Conservation (phyloP, 1,284 basidiomycete species). For the Boletus smithii region DNA sequence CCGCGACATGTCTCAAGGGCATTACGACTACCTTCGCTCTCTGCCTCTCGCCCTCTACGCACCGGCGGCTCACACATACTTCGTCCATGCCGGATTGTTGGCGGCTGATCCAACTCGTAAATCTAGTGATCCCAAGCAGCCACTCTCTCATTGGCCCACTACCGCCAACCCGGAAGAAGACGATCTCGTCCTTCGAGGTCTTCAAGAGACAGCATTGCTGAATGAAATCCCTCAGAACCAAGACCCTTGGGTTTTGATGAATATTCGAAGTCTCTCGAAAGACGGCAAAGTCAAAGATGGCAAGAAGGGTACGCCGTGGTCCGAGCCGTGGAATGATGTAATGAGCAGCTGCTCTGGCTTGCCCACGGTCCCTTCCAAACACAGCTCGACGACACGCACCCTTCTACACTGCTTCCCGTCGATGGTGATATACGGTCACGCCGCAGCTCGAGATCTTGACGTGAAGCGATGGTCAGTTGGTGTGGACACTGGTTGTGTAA, state of each 20-base stretch:
- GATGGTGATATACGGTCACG: slow-evolving; percentile 81
- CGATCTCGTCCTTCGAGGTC: slow-evolving; percentile 36
- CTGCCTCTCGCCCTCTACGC: slow-evolving; percentile 75
- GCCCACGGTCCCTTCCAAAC: slow-evolving; percentile 7
- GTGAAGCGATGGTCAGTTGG: slow-evolving; percentile 77
- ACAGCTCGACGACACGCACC: slow-evolving; percentile 19
- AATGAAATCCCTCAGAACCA: slow-evolving; percentile 67
- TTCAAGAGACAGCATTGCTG: slow-evolving; percentile 62
- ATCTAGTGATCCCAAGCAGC: slow-evolving; percentile 53
- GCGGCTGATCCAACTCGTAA: slow-evolving; percentile 60
- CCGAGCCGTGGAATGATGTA: slow-evolving; percentile 67
- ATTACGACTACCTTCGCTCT: slow-evolving; percentile 66
- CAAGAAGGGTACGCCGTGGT: slow-evolving; percentile 70
- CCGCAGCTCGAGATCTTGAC: slow-evolving; percentile 72
- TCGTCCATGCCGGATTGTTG: slow-evolving; percentile 83
- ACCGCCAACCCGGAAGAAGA: slow-evolving; percentile 29
- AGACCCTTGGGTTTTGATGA: slow-evolving; percentile 71
- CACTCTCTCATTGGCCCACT: slow-evolving; percentile 60
- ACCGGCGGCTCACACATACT: slow-evolving; percentile 71
- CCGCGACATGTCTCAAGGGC: slow-evolving; percentile 50
- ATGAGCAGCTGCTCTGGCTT: slow-evolving; percentile 67
- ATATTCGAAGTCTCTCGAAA: slow-evolving; percentile 67
- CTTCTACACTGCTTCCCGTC: slow-evolving; percentile 65
- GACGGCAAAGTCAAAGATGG: slow-evolving; percentile 53
- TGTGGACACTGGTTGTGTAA: slow-evolving; percentile 78